Base-by-base conservation (phyloP, 1,139 yeast species). In the Diutina mesorugosa region DNA sequence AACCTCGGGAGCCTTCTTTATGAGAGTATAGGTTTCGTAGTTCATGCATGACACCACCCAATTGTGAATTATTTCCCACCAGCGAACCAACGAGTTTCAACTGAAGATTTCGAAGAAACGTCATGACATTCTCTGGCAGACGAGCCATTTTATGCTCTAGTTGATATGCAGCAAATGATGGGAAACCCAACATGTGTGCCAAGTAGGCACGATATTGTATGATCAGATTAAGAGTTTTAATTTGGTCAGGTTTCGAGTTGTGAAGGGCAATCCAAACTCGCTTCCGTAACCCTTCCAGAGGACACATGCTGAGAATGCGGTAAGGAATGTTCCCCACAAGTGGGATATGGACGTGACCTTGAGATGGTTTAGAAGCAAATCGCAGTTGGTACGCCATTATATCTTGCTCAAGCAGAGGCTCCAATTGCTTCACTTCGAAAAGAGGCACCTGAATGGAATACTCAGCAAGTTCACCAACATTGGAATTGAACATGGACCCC, bases 131-230 rank as follows among this genome's bases (percentile, higher is more conserved):
- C 38, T 80, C 82, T 0, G 97, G 96, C 9, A 71, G 77, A 60
- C 84, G 84, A 14, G 96, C 96, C 97, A 93, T 89, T 67, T 95
- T 93, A 61, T 90, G 96, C 59, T 83, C 85, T 50, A 93, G 73
- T 65, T 89, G 95, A 66, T 93, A 91, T 56, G 86, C 85, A 0
- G 95, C 83, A 70, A 76, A 93, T 52, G 89, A 84, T 26, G 72
- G 65, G 65, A 81, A 81, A 0, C 95, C 95, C 73, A 93, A 76
- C 72, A 89, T 76, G 55, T 76, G 74, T 0, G 99, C 91, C 51
- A 95, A 71, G 4, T 81, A 72, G 4, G 88, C 88, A 59, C 99
- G 75, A 60, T 83, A 79, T 58, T 78, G 77, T 45, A 93, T 67
- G 61, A 93, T 73, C 47, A 74, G 73, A 55, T 82, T 82, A 56